A percentile compares a stretch with the other conserved stretches of the same genome.
phyloP scores from a whole-genome alignment of 768 basidiomycete species.

The Boletus patriciae region DNA sequence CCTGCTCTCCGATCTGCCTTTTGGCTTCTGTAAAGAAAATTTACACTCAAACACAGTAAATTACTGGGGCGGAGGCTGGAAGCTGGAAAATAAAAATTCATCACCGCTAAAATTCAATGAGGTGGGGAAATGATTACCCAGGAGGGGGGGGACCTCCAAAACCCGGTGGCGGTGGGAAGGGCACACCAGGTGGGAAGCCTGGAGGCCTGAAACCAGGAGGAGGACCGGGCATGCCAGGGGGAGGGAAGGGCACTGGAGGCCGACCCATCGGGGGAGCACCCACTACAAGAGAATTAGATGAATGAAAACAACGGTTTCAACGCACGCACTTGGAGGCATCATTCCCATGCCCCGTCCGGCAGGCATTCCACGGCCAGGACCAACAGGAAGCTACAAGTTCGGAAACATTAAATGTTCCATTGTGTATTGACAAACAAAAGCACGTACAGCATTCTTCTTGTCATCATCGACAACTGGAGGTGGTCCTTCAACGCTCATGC shows the following conservation, averaged over 20 bases:
- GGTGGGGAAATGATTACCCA: conserved; percentile 53
- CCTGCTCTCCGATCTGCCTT: conserved; percentile 25
- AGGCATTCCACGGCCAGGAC: conserved; percentile 93
- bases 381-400: conserved; percentile 65
- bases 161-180: conserved; percentile 78
- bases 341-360: conserved; percentile 97
- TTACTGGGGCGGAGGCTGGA: conserved; percentile 51
- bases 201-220: conserved; percentile 86
- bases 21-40: conserved; percentile 10
- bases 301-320: conserved; percentile 16
- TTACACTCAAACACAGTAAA: conserved; percentile 4
- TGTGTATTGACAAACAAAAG: conserved; percentile 2
- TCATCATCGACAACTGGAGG: conserved; percentile 90
- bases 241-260: conserved; percentile 61
- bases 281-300: conserved; percentile 40
- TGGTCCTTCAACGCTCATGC: conserved; percentile 91
- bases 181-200: conserved; percentile 79
- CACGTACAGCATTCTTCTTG: conserved; percentile 73
- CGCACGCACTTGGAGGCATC: conserved; percentile 76
- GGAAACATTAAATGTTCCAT: conserved; percentile 20
- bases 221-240: conserved; percentile 82
- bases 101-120: conserved; percentile 4
- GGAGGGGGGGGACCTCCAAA: conserved; percentile 83
- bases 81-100: conserved; percentile 30
- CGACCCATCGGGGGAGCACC: conserved; percentile 60